Evolutionary conservation across 2,329 filamentous ascomycete species (phyloP).

Genomic region (Fusarium oxysporum): DNA sequence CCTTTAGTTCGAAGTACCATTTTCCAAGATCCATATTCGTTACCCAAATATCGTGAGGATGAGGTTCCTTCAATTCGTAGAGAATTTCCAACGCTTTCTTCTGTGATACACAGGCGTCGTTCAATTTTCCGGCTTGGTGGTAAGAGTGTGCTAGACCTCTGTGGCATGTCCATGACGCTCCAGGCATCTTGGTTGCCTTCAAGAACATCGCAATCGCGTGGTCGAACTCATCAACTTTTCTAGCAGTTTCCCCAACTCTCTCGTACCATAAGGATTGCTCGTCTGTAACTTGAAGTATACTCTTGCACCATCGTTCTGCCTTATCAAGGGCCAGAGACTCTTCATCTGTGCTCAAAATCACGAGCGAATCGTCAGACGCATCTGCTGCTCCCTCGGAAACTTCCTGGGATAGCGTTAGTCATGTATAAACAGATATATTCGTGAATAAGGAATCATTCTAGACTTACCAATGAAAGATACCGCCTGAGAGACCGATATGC

Average conservation of each 20-base stretch:
- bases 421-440: neutral
- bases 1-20: neutral
- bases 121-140: neutral
- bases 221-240: neutral
- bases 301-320: neutral
- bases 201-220: neutral
- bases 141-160: neutral
- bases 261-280: neutral
- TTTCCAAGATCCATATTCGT: neutral
- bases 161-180: neutral
- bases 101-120: neutral
- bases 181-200: neutral
- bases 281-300: neutral
- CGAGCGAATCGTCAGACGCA: neutral
- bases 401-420: neutral
- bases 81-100: neutral
- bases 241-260: neutral
- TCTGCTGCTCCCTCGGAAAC: neutral
- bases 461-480: neutral
- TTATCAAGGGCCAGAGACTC: neutral
- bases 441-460: too few relatives aligned
- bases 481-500: neutral
- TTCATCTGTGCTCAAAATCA: neutral
- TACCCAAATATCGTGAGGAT: neutral
- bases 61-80: fast-evolving